These are phyloP conservation scores for Hanseniaspora gamundiae DNA, from an alignment of 1,139 yeast species.

Conservation along the genomic window DNA sequence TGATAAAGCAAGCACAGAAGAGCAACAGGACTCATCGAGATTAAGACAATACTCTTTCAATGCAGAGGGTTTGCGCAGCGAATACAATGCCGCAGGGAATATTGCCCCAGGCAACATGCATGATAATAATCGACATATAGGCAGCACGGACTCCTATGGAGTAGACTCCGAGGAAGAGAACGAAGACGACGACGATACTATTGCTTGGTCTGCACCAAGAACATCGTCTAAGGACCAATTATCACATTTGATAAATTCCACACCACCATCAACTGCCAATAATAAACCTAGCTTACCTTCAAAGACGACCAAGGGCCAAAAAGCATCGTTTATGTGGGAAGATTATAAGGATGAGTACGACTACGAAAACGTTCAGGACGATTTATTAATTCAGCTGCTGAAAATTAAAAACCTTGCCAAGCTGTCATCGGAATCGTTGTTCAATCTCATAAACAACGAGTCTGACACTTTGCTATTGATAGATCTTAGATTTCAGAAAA, in stretches of 20 bases:
- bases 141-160: neutral
- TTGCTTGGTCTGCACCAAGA: conserved; percentile 28
- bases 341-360: conserved; percentile 8
- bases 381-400: conserved; percentile 14
- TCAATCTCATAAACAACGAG: conserved; percentile 14
- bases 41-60: no score
- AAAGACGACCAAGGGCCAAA: no score
- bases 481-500: conserved; percentile 42
- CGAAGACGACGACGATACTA: conserved; percentile 14
- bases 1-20: neutral
- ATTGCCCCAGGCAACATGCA: no score
- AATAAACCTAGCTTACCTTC: no score
- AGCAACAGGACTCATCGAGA: no score
- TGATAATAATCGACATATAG: no score
- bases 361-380: conserved; percentile 18
- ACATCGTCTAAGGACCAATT: conserved; percentile 28
- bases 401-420: conserved; percentile 20
- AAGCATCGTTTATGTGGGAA: conserved; percentile 23
- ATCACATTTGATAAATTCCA: conserved; percentile 2
- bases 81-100: no score
- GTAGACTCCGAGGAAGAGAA: conserved; percentile 4
- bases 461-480: conserved; percentile 31
- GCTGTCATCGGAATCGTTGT: conserved; percentile 23
- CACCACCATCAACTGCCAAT: conserved; percentile 16
- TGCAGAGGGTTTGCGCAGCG: no score